phyloP scores from a whole-genome alignment of 2,329 filamentous ascomycete genomes.

The Hypoxylon sp. region DNA sequence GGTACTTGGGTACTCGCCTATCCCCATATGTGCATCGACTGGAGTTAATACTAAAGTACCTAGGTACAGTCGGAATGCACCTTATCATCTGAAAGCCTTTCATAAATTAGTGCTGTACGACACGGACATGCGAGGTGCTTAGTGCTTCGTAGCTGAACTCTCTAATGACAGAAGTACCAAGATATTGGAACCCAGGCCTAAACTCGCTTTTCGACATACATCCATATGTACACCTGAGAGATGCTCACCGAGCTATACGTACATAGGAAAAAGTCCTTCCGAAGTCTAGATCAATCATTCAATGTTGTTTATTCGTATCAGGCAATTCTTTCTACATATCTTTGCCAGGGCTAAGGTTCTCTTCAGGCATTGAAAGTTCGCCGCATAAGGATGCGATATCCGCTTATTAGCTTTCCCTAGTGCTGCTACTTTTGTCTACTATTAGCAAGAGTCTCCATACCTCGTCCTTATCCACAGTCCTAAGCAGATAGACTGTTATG shows the following conservation, averaged over 20 bases:
- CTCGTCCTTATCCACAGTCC: neutral
- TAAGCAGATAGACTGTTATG: neutral
- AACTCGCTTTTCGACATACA: slow-evolving; percentile 2
- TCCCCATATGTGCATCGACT: neutral
- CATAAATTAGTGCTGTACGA: slow-evolving; percentile 16
- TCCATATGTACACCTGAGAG: neutral
- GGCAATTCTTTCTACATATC: neutral
- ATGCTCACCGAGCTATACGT: slow-evolving; percentile 1
- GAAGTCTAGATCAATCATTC: slow-evolving; percentile 5
- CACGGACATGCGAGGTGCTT: slow-evolving; percentile 3
- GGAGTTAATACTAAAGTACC: slow-evolving; percentile 11
- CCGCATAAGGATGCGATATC: slow-evolving; percentile 31
- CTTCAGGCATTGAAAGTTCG: slow-evolving; percentile 1
- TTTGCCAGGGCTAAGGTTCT: neutral
- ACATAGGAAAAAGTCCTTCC: neutral
- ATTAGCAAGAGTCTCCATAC: neutral
- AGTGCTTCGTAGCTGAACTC: slow-evolving; percentile 6
- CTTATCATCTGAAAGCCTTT: slow-evolving; percentile 13
- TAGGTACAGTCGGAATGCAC: neutral
- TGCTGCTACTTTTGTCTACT: neutral
- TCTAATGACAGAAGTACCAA: slow-evolving; percentile 4
- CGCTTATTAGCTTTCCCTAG: slow-evolving; percentile 20
- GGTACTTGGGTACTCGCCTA: slow-evolving; percentile 1
- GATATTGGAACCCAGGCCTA: neutral
- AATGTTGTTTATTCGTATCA: slow-evolving; percentile 3